Conservation (phyloP, 345 rosid species). For the Durio zibethinus region DNA sequence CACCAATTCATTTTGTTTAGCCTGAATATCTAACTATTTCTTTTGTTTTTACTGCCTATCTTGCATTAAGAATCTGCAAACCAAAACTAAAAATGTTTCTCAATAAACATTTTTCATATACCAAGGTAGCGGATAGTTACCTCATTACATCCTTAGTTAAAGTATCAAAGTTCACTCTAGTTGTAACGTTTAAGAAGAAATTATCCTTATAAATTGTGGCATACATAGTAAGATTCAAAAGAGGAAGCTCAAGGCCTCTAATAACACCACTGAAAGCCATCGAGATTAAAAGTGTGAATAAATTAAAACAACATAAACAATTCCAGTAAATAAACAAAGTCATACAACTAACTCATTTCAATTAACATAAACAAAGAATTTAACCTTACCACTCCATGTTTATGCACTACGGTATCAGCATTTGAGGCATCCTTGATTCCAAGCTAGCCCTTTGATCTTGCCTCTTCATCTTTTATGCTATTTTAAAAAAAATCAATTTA, state of each 20-base stretch:
- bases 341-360: neutral
- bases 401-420: constrained; percentile 80
- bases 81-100: no score
- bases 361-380: constrained; percentile 5
- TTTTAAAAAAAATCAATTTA: constrained; percentile 24
- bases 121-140: constrained; percentile 36
- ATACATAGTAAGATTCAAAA: constrained; percentile 82
- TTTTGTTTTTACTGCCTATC: no score
- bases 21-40: no score
- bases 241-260: constrained; percentile 87
- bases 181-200: constrained; percentile 83
- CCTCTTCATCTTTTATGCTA: neutral
- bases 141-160: constrained; percentile 54
- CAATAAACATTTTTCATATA: no score
- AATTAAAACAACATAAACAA: neutral
- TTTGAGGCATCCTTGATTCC: constrained; percentile 55
- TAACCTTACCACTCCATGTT: constrained; percentile 88
- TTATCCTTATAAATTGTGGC: constrained; percentile 79
- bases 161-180: constrained; percentile 95
- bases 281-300: neutral
- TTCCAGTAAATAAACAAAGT: neutral
- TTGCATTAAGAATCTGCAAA: no score
- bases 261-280: no score
- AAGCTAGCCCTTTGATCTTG: constrained; percentile 78
- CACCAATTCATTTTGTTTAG: no score